Conservation (phyloP, 805 yeast genomes). For the Cyberlindnera subsufficiens region DNA sequence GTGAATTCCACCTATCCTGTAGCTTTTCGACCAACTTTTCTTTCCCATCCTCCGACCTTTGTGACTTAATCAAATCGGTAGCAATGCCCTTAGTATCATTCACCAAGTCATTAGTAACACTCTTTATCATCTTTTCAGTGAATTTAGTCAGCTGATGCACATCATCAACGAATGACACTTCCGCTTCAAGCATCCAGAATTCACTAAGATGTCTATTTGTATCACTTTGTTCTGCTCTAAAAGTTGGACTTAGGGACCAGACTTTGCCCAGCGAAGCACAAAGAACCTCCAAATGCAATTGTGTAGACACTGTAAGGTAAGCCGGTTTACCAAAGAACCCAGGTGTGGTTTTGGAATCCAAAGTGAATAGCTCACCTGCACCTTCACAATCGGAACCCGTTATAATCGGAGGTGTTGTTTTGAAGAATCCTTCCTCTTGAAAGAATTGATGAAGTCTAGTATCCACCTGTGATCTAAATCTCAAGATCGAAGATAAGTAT, state of each 20-base stretch:
- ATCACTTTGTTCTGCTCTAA: constrained; percentile 88
- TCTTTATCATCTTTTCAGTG: constrained; percentile 65
- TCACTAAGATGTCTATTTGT: constrained; percentile 90
- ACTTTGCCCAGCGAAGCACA: constrained; percentile 72
- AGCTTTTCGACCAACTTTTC: constrained; percentile 27
- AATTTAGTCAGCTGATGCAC: constrained; percentile 58
- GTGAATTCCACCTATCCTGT: constrained; percentile 49
- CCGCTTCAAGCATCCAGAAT: constrained; percentile 98
- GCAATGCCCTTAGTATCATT: constrained; percentile 21
- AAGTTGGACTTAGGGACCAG: constrained; percentile 88
- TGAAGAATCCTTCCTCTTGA: constrained; percentile 46
- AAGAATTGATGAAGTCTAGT: constrained; percentile 48
- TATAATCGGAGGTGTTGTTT: constrained; percentile 80
- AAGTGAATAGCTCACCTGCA: constrained; percentile 82
- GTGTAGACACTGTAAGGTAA: constrained; percentile 85
- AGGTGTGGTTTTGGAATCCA: constrained; percentile 32
- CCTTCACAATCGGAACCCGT: constrained; percentile 96
- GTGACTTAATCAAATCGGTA: constrained; percentile 22
- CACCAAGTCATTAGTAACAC: constrained; percentile 32
- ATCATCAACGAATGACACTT: constrained; percentile 58
- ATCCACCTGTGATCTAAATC: constrained; percentile 71
- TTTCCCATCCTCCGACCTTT: constrained; percentile 33
- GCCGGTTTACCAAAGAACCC: constrained; percentile 62
- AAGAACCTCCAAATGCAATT: constrained; percentile 80
- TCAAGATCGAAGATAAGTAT: constrained; percentile 56